Conservation (phyloP, 495 filamentous ascomycete species). For the Mytilinidion resinicola region DNA sequence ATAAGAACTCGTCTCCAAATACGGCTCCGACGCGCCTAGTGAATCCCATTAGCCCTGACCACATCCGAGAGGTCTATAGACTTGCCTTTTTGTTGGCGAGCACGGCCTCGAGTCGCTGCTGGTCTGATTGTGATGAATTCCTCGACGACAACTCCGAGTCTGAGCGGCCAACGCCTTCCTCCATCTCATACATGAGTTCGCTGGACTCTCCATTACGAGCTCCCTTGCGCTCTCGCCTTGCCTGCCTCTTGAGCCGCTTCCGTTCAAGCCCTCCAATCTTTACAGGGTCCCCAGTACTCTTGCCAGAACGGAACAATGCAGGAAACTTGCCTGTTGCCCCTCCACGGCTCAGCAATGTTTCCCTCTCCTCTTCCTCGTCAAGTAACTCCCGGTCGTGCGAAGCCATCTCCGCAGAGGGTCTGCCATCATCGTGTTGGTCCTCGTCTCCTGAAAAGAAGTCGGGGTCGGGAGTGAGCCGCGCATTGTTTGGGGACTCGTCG, state of each 20-base stretch:
- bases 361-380: conserved; percentile 82
- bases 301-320: conserved; percentile 41
- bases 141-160: conserved; percentile 12
- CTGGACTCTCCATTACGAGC: conserved; percentile 13
- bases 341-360: conserved; percentile 59
- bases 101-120: conserved; percentile 12
- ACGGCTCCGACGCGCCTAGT: conserved; percentile 11
- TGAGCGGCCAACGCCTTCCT: conserved; percentile 34
- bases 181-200: conserved; percentile 32
- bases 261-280: conserved; percentile 51
- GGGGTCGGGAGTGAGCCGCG: background rate
- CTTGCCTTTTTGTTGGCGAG: conserved; percentile 13
- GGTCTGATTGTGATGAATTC: conserved; percentile 24
- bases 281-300: conserved; percentile 34
- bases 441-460: background rate
- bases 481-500: background rate
- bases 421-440: conserved; percentile 5
- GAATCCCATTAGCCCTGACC: background rate
- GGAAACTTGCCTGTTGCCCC: conserved; percentile 48
- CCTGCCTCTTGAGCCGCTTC: conserved; percentile 40
- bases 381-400: conserved; percentile 70
- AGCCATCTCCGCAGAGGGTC: conserved; percentile 64
- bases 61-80: background rate
- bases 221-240: conserved; percentile 11
- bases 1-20: conserved; percentile 16